phyloP scores from a whole-genome alignment of 1,139 yeast genomes.

The Saccharomycopsis hybrid region DNA sequence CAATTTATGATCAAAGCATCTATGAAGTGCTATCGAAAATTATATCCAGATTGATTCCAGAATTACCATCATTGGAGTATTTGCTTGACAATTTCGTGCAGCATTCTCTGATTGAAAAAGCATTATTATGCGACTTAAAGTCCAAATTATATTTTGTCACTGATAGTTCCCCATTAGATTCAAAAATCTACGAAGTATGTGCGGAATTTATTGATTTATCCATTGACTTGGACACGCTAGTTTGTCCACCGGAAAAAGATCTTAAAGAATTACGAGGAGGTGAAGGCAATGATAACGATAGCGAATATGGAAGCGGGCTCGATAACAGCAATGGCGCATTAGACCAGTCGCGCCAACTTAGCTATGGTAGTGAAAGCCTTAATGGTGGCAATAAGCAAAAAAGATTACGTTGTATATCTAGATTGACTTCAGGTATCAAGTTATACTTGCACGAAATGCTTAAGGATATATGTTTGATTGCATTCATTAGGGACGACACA shows the following conservation, averaged over 20 bases:
- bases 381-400: not conserved
- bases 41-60: conserved; percentile 85
- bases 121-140: conserved; percentile 83
- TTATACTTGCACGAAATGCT: conserved; percentile 87
- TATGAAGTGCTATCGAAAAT: conserved; percentile 94
- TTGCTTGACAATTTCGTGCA: conserved; percentile 84
- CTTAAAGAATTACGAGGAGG: conserved; percentile 24
- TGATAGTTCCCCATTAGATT: conserved; percentile 92
- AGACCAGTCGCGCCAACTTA: too few species aligned
- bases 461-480: conserved; percentile 85
- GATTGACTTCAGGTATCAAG: conserved; percentile 56
- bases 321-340: not conserved
- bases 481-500: conserved; percentile 60
- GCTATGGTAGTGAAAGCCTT: not conserved
- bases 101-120: conserved; percentile 87
- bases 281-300: conserved; percentile 17
- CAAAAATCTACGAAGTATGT: conserved; percentile 92
- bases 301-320: not conserved
- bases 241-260: conserved; percentile 5
- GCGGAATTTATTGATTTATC: conserved; percentile 96
- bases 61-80: conserved; percentile 81
- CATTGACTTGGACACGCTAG: conserved; percentile 70
- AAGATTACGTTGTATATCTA: conserved; percentile 37
- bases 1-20: conserved; percentile 91
- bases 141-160: conserved; percentile 96